Percentiles rank a stretch among this genome's conserved stretches.
Conservation (phyloP, 306 rosid genomes). For the Dryas octopetala region DNA sequence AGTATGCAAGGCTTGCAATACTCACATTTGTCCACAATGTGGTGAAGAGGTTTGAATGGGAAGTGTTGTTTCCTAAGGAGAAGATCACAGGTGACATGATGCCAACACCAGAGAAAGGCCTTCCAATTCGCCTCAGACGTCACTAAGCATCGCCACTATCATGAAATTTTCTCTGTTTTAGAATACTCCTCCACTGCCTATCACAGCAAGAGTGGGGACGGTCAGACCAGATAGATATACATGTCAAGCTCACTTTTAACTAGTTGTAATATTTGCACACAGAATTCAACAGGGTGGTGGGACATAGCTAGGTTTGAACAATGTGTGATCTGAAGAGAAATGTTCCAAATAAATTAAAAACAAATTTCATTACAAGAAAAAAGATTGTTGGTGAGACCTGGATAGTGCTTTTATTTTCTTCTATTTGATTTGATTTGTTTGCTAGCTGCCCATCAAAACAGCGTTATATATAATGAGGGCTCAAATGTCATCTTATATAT, state of each 20-base stretch:
- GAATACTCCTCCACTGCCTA: background rate
- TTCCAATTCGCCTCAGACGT: constrained; percentile 11
- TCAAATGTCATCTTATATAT: too few species aligned
- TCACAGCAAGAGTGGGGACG: background rate
- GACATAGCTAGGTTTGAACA: too few species aligned
- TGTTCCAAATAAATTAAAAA: background rate
- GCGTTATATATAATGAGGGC: too few species aligned
- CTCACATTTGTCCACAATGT: constrained; percentile 32
- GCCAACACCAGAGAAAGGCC: constrained; percentile 30
- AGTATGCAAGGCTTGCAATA: constrained; percentile 19
- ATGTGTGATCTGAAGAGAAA: too few species aligned
- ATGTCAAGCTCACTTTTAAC: too few species aligned
- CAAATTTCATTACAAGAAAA: background rate
- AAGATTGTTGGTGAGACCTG: background rate
- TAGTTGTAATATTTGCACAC: too few species aligned
- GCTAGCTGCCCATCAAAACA: too few species aligned
- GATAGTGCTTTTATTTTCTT: too few species aligned
- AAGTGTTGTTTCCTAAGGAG: constrained; percentile 15
- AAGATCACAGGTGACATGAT: constrained; percentile 33
- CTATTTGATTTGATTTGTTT: too few species aligned
- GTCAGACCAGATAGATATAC: too few species aligned
- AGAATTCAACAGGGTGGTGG: too few species aligned
- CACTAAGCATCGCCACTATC: background rate
- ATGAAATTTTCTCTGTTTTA: background rate
- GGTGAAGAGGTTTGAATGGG: constrained; percentile 29